Evolutionary conservation across 805 yeast species (phyloP).

Genomic region (Ogataea philodendri): DNA sequence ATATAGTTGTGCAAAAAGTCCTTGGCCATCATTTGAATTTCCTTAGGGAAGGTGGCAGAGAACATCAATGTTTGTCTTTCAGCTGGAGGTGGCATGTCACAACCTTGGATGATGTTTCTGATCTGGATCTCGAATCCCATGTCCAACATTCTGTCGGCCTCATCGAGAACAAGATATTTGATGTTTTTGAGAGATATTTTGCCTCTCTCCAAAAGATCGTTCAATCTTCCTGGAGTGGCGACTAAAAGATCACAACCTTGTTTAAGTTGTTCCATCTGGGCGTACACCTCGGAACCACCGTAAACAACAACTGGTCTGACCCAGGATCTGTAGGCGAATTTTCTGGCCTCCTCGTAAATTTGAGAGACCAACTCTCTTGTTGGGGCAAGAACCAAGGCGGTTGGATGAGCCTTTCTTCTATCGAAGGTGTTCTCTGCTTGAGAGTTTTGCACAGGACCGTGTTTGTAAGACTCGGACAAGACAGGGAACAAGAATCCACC

Average conservation of each 20-base stretch:
- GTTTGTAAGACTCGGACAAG: constrained; percentile 81
- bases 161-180: constrained; percentile 93
- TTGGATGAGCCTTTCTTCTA: constrained; percentile 84
- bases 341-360: constrained; percentile 92
- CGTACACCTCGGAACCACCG: constrained; percentile 95
- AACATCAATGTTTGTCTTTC: constrained; percentile 97
- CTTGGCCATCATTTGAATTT: constrained; percentile 94
- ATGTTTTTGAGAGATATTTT: constrained; percentile 84
- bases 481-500: constrained; percentile 99
- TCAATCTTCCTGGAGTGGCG: constrained; percentile 99
- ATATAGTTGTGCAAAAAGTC: constrained; percentile 95
- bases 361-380: constrained; percentile 98
- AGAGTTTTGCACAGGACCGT: constrained; percentile 73
- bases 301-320: constrained; percentile 93
- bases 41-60: constrained; percentile 98
- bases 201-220: constrained; percentile 94
- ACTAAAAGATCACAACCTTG: constrained; percentile 95
- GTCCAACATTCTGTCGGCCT: constrained; percentile 99
- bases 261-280: constrained; percentile 83
- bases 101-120: constrained; percentile 95
- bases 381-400: constrained; percentile 95
- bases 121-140: constrained; percentile 99
- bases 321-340: constrained; percentile 97
- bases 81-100: constrained; percentile 93
- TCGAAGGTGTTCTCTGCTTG: constrained; percentile 46